These are phyloP conservation scores for Trichoderma sp. DNA, from an alignment of 2,329 filamentous ascomycete genomes.

Conservation along the genomic window DNA sequence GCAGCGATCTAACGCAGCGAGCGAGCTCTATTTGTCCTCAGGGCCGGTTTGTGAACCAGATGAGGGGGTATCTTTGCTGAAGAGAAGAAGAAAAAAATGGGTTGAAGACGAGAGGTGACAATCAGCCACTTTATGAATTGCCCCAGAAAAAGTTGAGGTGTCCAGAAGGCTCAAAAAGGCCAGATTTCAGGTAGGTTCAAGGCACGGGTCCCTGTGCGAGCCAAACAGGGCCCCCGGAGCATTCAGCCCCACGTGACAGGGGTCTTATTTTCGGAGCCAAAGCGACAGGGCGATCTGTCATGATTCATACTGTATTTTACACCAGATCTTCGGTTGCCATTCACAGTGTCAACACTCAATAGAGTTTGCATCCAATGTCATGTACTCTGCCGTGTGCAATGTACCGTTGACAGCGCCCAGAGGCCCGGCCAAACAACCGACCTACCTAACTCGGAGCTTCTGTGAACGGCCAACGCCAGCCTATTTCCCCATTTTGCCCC, in stretches of 20 bases:
- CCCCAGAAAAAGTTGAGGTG: constrained; percentile 37
- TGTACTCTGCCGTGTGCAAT: not conserved
- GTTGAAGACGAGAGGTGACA: constrained; percentile 29
- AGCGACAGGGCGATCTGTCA: not conserved
- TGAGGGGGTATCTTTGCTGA: constrained; percentile 28
- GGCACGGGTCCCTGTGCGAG: constrained; percentile 16
- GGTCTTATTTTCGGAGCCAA: constrained; percentile 19
- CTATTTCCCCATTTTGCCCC: constrained; percentile 16
- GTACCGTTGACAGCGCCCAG: not conserved
- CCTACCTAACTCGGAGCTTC: constrained; percentile 6
- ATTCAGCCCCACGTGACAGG: constrained; percentile 33
- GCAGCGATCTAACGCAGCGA: constrained; percentile 30
- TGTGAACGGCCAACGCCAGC: not conserved
- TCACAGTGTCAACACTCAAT: not conserved
- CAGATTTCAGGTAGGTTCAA: constrained; percentile 44
- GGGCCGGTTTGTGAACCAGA: constrained; percentile 33
- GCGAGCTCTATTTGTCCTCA: constrained; percentile 31
- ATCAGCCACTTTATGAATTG: constrained; percentile 38
- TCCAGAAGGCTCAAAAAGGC: constrained; percentile 48
- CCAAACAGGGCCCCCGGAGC: constrained; percentile 19
- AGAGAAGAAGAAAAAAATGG: constrained; percentile 29
- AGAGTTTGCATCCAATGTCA: not conserved
- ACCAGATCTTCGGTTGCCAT: accelerated
- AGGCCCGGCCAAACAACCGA: not conserved
- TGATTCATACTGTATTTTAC: not conserved